These are phyloP conservation scores for Nectriaceae sp. DNA, from an alignment of 2,329 filamentous ascomycete species.

Conservation along the genomic window DNA sequence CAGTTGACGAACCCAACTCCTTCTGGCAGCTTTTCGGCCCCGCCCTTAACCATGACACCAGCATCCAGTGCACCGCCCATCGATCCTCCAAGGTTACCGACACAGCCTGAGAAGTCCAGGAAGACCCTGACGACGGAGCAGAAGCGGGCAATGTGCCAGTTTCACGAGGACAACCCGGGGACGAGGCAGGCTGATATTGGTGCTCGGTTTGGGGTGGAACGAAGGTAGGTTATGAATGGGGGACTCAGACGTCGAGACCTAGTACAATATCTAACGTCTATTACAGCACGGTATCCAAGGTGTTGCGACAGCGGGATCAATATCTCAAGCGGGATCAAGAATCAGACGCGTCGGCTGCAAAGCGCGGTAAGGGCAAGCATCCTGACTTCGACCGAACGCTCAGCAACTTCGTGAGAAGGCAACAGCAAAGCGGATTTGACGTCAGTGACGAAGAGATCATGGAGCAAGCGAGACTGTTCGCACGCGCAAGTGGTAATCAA, in stretches of 20 bases:
- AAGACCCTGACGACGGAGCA: slow-evolving; percentile 92
- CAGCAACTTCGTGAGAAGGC: slow-evolving; percentile 82
- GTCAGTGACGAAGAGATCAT: slow-evolving; percentile 80
- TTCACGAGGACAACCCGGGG: slow-evolving; percentile 85
- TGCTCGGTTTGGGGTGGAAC: slow-evolving; percentile 90
- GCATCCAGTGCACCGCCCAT: slow-evolving; percentile 51
- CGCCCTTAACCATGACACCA: slow-evolving; percentile 60
- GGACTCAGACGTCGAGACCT: background rate
- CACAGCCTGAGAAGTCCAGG: slow-evolving; percentile 62
- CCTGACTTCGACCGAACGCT: slow-evolving; percentile 92
- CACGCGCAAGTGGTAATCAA: slow-evolving; percentile 65
- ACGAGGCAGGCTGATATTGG: slow-evolving; percentile 97
- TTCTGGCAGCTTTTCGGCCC: slow-evolving; percentile 56
- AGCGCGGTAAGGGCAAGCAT: slow-evolving; percentile 79
- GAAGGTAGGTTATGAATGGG: slow-evolving; percentile 69
- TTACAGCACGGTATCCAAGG: slow-evolving; percentile 94
- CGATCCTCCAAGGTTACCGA: slow-evolving; percentile 27
- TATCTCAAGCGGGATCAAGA: slow-evolving; percentile 85
- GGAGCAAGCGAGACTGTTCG: slow-evolving; percentile 82
- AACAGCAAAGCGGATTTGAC: slow-evolving; percentile 72
- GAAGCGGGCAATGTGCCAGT: slow-evolving; percentile 89
- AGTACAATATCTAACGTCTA: slow-evolving; percentile 30
- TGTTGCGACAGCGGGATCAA: slow-evolving; percentile 90
- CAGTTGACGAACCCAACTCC: slow-evolving; percentile 72
- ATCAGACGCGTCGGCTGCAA: slow-evolving; percentile 65